Conservation (phyloP, 805 yeast species). For the Trichomonascus vanleenenianus region DNA sequence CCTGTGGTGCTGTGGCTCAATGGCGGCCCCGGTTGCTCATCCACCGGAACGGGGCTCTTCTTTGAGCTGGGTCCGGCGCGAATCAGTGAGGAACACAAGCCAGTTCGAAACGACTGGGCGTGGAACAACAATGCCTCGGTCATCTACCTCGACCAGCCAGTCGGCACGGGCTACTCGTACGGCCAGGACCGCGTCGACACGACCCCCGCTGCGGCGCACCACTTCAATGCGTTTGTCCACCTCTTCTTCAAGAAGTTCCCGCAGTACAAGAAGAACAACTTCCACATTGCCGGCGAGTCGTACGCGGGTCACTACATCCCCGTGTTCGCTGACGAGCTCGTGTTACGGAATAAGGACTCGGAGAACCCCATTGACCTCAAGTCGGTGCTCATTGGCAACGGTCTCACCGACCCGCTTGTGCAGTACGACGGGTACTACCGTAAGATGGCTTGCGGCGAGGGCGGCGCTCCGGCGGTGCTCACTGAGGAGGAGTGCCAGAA, state of each 20-base stretch:
- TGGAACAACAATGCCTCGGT: slow-evolving; percentile 94
- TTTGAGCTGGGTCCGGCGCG: slow-evolving; percentile 91
- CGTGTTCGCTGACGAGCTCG: slow-evolving; percentile 56
- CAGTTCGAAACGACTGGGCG: slow-evolving; percentile 75
- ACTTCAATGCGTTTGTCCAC: slow-evolving; percentile 79
- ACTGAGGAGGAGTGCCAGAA: slow-evolving; percentile 70
- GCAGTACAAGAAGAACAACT: slow-evolving; percentile 66
- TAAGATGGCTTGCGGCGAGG: slow-evolving; percentile 93
- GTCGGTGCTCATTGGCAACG: slow-evolving; percentile 87
- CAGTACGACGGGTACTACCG: slow-evolving; percentile 69
- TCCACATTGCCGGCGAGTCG: slow-evolving; percentile 93
- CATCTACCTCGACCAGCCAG: slow-evolving; percentile 91
- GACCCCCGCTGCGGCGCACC: slow-evolving; percentile 82
- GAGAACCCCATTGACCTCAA: slow-evolving; percentile 46
- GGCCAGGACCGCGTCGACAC: slow-evolving; percentile 55
- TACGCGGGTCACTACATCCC: slow-evolving; percentile 97
- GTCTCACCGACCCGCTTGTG: slow-evolving; percentile 77
- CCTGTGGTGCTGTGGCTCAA: slow-evolving; percentile 87
- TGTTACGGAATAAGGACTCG: slow-evolving; percentile 41
- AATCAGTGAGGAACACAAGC: slow-evolving; percentile 57
- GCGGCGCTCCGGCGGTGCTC: slow-evolving; percentile 74
- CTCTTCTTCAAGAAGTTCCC: slow-evolving; percentile 86
- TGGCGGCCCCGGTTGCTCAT: slow-evolving; percentile 98
- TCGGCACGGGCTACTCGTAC: slow-evolving; percentile 90
- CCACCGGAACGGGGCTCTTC: slow-evolving; percentile 73